These are phyloP conservation scores for Cairneyella variabilis DNA, from an alignment of 495 filamentous ascomycete genomes.

Conservation along the genomic window DNA sequence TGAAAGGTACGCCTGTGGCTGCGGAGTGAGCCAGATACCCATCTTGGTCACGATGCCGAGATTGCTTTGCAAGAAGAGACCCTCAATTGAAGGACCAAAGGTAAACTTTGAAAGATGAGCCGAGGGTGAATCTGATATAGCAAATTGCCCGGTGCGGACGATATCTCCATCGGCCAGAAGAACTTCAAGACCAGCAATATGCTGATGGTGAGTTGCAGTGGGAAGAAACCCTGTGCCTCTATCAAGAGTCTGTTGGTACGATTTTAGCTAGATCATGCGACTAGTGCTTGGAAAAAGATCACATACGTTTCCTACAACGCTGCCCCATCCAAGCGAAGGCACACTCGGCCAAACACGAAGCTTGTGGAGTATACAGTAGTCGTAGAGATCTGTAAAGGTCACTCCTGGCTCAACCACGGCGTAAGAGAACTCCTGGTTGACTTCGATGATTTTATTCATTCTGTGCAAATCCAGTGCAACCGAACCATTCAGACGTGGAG, in stretches of 20 bases:
- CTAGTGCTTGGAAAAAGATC: too few relatives aligned
- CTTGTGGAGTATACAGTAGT: conserved; percentile 31
- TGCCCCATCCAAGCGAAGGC: conserved; percentile 42
- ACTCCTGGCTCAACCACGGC: conserved; percentile 50
- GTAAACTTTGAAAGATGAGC: conserved; percentile 43
- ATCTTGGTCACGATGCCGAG: conserved; percentile 46
- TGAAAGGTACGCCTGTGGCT: conserved; percentile 46
- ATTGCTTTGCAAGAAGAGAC: conserved; percentile 46
- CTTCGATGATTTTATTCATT: conserved; percentile 53
- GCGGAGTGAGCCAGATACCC: conserved; percentile 41
- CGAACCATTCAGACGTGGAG: conserved; percentile 46
- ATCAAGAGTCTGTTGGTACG: conserved; percentile 32
- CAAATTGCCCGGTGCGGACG: background rate
- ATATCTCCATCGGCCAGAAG: background rate
- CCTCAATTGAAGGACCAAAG: conserved; percentile 44
- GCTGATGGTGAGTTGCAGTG: background rate
- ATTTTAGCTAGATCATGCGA: too few relatives aligned
- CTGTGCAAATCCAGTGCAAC: conserved; percentile 51
- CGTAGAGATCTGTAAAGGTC: conserved; percentile 36
- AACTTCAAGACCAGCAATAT: background rate
- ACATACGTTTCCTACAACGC: conserved; percentile 37
- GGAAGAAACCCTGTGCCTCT: background rate
- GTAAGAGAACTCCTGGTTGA: conserved; percentile 50
- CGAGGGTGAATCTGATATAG: conserved; percentile 35
- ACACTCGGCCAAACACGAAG: conserved; percentile 33